Base-by-base conservation (phyloP, 2,329 filamentous ascomycete species). In the Penicillium verrucosum region DNA sequence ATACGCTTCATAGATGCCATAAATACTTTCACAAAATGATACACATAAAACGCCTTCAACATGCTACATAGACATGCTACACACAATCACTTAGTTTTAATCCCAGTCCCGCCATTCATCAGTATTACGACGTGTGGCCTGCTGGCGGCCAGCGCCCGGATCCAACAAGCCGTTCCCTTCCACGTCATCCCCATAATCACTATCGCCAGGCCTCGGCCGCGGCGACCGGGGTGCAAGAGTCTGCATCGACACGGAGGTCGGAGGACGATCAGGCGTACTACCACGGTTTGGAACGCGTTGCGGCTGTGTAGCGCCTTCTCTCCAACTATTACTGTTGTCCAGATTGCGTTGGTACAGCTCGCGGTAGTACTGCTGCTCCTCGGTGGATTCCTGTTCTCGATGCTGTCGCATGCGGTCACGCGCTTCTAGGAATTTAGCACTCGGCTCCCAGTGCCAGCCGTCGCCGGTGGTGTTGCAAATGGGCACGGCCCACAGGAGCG, bases 361-460 rank as follows among this genome's bases (percentile, higher is more conserved):
- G 1, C 66, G 70, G 29, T 74, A 65, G 48, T 71, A 68, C 45
- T 73, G 65, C 51, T 72, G 66, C 50, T 74, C 66, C 5, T 68
- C 60, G 10, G 56, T 60, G 27, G 63, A 57, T 34, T 71, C 69
- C 30, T 68, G 68, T 40, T 73, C 73, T 16, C 69, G 65, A 30
- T 59, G 62, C 18, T 62, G 51, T 14, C 73, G 69, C 29, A 73
- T 55, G 4, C 64, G 61, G 9, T 75, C 72, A 50, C 72, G 70
- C 10, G 87, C 89, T 36, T 87, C 85, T 3, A 89, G 61, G 89
- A 94, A 99, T 63, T 84, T 85, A 1, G 84, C 81, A 68, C 86
- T 95, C 0, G 92, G 84, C 67, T 97, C 92, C 94, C 94, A 99
- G 43, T 81, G 82, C 93, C 93, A 99, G 23, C 94, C 94, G 72